Conservation (phyloP, 2,329 filamentous ascomycete species). For the Achaetomium macrosporum region DNA sequence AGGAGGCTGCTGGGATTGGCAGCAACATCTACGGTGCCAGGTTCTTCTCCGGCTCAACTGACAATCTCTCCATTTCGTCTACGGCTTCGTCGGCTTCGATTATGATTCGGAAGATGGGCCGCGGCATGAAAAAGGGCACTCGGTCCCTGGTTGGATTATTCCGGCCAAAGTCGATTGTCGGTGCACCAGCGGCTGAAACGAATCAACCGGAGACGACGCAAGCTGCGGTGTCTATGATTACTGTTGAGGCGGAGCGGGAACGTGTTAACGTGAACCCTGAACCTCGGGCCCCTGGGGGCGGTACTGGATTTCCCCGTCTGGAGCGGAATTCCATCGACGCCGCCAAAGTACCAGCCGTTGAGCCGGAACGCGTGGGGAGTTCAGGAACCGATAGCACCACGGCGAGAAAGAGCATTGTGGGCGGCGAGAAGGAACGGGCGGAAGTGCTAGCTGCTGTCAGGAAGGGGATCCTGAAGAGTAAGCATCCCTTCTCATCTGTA, state of each 20-base stretch:
- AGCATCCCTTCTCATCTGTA: constrained; percentile 24
- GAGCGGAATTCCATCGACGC: constrained; percentile 78
- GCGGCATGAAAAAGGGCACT: constrained; percentile 92
- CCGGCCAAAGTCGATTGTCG: constrained; percentile 85
- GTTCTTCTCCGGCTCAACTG: constrained; percentile 83
- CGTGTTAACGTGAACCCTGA: constrained; percentile 70
- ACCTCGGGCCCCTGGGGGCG: constrained; percentile 63
- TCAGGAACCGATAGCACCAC: constrained; percentile 56
- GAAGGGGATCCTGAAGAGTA: constrained; percentile 93
- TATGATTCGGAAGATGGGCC: constrained; percentile 98
- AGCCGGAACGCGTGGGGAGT: constrained; percentile 48
- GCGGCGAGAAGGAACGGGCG: constrained; percentile 81
- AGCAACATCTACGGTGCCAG: constrained; percentile 88
- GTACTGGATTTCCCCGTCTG: constrained; percentile 76
- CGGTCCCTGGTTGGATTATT: constrained; percentile 91
- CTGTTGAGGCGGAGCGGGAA: constrained; percentile 86
- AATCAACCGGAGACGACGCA: constrained; percentile 62
- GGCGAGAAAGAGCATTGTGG: constrained; percentile 80
- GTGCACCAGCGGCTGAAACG: constrained; percentile 65
- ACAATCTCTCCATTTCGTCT: constrained; percentile 88
- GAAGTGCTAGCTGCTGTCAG: constrained; percentile 88
- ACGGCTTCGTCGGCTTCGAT: constrained; percentile 85
- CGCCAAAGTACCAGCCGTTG: constrained; percentile 39
- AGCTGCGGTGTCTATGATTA: constrained; percentile 91
- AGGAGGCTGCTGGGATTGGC: constrained; percentile 87